Evolutionary conservation across 2,329 filamentous ascomycete species (phyloP), one percentile per base, ranked within the genome.

Genomic region (Zymoseptoria crescenta): DNA sequence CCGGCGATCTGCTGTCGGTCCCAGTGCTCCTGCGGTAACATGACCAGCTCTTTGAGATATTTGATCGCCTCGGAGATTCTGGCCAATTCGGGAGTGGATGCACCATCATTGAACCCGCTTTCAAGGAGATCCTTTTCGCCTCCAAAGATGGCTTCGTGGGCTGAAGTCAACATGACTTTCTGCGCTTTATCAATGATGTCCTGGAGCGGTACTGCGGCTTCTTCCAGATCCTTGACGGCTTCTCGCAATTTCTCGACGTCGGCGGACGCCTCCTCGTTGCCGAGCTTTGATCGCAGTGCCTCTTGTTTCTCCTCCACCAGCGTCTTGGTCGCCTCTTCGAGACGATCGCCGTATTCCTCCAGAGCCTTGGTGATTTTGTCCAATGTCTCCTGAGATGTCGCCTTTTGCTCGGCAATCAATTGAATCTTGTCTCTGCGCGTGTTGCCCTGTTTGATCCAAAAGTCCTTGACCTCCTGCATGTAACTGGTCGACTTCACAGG

Each of bases 401-500:
- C 27, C 28, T 65, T 63, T 19, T 58, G 64, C 28, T 64, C 62
- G 4, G 59, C 65, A 19, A 70, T 16, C 5, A 56, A 29, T 51
- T 67, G 62, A 28, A 62, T 60, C 59, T 65, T 67, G 21, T 63
- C 61, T 49, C 67, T 66, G 30, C 68, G 64, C 1, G 57, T 51
- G 41, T 67, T 64, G 13, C 60, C 60, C 35, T 72, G 68, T 59
- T 73, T 72, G 8, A 59, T 54, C 72, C 72, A 74, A 59, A 74
- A 74, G 19, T 74, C 72, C 57, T 63, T 63, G n/a, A 67, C 70
- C 62, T 75, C 73, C 21, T 67, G 66, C 4, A 68, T 69, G 62
- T 74, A 74, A 27, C 67, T 71, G 5, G 73, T 75, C 7, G 72
- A 69, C 57, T 70, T 70, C 7, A 72, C 61, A 8, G 73, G 72